A percentile compares a stretch with the other conserved stretches of the same genome.
phyloP scores from a whole-genome alignment of 2,329 filamentous ascomycete species.

The Fusarium oligoseptatum region DNA sequence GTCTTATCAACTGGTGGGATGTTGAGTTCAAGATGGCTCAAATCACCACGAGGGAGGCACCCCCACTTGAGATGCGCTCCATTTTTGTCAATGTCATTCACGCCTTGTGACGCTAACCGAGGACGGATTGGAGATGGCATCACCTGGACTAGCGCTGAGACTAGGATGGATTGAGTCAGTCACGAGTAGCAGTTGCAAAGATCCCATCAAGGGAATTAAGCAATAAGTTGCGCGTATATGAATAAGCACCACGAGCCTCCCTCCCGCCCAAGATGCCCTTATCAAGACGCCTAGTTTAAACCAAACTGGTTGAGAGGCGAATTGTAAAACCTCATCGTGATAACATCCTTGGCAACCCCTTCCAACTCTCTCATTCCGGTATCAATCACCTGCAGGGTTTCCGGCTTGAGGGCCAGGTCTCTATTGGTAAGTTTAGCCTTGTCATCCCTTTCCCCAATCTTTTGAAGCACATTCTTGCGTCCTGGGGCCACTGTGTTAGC shows the following conservation, averaged over 20 bases:
- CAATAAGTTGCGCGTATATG: not conserved
- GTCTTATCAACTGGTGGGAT: not conserved
- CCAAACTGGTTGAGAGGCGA: not conserved
- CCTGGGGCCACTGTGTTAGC: too few species aligned
- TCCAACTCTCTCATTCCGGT: not conserved
- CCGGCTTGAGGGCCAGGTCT: not conserved
- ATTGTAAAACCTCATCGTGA: not conserved
- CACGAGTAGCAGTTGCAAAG: not conserved
- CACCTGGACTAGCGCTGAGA: not conserved
- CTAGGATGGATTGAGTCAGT: not conserved
- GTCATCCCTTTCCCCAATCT: not conserved
- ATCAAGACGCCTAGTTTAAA: not conserved
- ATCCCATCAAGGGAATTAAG: not conserved
- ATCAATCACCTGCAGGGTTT: not conserved
- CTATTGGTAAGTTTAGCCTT: not conserved
- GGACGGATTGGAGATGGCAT: not conserved
- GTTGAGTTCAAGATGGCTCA: not conserved
- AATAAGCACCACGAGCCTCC: not conserved
- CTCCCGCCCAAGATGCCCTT: not conserved
- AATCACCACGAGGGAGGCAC: not conserved
- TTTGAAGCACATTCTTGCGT: not conserved
- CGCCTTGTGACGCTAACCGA: slow-evolving; percentile 2
- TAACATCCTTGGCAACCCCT: not conserved
- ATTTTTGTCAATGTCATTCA: slow-evolving; percentile 2
- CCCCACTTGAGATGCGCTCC: not conserved